Percentiles rank a stretch among this genome's conserved stretches.
These are phyloP conservation scores for Dictyophora rubrovolvata DNA, from an alignment of 768 basidiomycete genomes.

Conservation along the genomic window DNA sequence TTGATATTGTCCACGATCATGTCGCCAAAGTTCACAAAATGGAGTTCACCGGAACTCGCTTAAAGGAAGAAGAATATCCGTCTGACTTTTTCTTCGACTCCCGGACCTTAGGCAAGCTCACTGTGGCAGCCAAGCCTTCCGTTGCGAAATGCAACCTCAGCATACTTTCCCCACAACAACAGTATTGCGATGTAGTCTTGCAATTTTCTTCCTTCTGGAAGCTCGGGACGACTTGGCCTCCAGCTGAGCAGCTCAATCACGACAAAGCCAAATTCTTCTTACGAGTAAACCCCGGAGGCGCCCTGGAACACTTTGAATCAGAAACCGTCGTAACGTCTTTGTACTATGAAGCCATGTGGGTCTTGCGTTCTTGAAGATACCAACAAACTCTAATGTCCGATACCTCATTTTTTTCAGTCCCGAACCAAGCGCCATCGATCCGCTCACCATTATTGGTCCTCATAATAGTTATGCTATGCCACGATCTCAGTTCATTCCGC, in stretches of 20 bases:
- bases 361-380: constrained; percentile 7
- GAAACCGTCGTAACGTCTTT: constrained; percentile 69
- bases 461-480: constrained; percentile 83
- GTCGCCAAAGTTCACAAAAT: constrained; percentile 53
- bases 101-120: constrained; percentile 66
- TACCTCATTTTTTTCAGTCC: constrained; percentile 49
- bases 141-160: constrained; percentile 69
- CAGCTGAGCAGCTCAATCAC: constrained; percentile 49
- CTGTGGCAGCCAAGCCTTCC: constrained; percentile 61
- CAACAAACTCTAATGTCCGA: not conserved
- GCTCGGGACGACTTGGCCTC: constrained; percentile 68
- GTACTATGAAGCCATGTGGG: constrained; percentile 81
- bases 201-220: constrained; percentile 67
- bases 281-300: constrained; percentile 76
- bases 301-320: constrained; percentile 77
- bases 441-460: constrained; percentile 67
- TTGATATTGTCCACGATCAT: constrained; percentile 69
- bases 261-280: constrained; percentile 77
- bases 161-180: constrained; percentile 59
- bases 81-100: constrained; percentile 68
- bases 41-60: constrained; percentile 74
- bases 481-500: constrained; percentile 68
- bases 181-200: constrained; percentile 74
- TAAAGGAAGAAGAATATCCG: constrained; percentile 52
- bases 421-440: constrained; percentile 66